Evolutionary conservation across 306 rosid genomes (phyloP), one percentile per base, ranked within the genome.

Genomic region (Boehmeria nivea): DNA sequence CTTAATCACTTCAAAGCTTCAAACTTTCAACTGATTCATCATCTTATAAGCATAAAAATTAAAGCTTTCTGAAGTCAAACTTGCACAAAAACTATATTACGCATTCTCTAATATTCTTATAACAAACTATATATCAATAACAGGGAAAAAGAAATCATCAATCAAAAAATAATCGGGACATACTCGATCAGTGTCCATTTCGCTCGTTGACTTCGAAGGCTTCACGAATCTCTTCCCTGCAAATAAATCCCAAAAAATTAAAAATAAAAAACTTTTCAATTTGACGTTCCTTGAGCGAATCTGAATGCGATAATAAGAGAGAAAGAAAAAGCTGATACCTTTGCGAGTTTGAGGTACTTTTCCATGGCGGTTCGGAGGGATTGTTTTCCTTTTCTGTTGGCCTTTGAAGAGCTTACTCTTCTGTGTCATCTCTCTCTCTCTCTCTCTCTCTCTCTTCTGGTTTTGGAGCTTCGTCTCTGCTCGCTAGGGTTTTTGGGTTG

Each of bases 131-230:
- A 22, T 17, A 22, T 19, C 6, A 38, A 21, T 8, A 2, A 15
- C 9, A 12, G 13, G 8, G n/a, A 40, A 10, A 6, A 1, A 8
- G 25, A 2, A 8, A 19, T 2, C 13, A 4, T 12, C 36, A 31
- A 31, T 31, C 36, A 38, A 10, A 22, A 54, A 0, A 58, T 11
- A 43, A 3, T n/a, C 15, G 19, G 28, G 45, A 64, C 87, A 68
- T 72, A 89, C 97, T 26, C 90, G 84, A 67, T 89, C 94, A n/a
- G 78, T 33, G 50, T 90, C 91, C 95, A 90, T 86, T 3, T 81
- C 97, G 59, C 75, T 72, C 13, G 95, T 71, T 46, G 62, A 20
- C 68, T 81, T 90, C 0, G 81, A 61, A 1, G 97, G 95, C 80
- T 90, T 90, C 23, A 90, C 63, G 34, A 43, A 55, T 68, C 87